A percentile compares a stretch with the other conserved stretches of the same genome.
phyloP scores from a whole-genome alignment of 331 rosid genomes.

The Cucumis variabilis region DNA sequence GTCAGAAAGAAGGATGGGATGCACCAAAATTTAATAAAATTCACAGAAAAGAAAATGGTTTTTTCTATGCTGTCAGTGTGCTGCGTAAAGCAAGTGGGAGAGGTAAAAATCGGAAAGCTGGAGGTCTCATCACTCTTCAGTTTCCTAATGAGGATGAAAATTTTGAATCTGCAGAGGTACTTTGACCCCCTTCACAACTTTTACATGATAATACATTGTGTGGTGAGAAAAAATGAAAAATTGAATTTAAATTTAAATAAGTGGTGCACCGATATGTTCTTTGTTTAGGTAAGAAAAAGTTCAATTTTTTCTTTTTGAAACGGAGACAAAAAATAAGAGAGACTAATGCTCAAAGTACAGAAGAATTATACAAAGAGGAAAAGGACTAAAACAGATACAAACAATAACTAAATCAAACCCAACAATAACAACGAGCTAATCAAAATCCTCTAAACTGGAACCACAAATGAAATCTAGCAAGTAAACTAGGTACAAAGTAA shows the following conservation, averaged over 20 bases:
- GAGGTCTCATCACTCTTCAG: constrained; percentile 90
- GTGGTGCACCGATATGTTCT: background rate
- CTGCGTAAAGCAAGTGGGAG: constrained; percentile 93
- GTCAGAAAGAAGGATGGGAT: constrained; percentile 98
- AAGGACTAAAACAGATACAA: too few relatives aligned
- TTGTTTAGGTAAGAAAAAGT: background rate
- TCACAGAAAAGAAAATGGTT: constrained; percentile 61
- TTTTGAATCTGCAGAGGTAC: constrained; percentile 81
- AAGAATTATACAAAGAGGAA: too few relatives aligned
- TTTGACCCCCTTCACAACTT: constrained; percentile 24
- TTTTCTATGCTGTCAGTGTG: constrained; percentile 73
- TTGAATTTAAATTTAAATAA: background rate
- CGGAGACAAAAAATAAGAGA: too few relatives aligned
- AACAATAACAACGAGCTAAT: too few relatives aligned
- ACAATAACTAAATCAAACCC: too few relatives aligned
- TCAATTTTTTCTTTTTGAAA: too few relatives aligned
- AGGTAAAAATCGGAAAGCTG: constrained; percentile 93
- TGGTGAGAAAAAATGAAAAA: background rate
- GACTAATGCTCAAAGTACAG: too few relatives aligned
- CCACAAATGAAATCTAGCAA: too few relatives aligned
- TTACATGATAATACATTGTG: background rate
- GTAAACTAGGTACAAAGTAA: too few relatives aligned
- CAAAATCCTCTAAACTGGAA: too few relatives aligned
- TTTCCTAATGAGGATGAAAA: constrained; percentile 76
- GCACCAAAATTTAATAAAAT: constrained; percentile 90